Evolutionary conservation across 2,329 filamentous ascomycete species (phyloP), one percentile per base, ranked within the genome.

Genomic region (Fusarium sp.): DNA sequence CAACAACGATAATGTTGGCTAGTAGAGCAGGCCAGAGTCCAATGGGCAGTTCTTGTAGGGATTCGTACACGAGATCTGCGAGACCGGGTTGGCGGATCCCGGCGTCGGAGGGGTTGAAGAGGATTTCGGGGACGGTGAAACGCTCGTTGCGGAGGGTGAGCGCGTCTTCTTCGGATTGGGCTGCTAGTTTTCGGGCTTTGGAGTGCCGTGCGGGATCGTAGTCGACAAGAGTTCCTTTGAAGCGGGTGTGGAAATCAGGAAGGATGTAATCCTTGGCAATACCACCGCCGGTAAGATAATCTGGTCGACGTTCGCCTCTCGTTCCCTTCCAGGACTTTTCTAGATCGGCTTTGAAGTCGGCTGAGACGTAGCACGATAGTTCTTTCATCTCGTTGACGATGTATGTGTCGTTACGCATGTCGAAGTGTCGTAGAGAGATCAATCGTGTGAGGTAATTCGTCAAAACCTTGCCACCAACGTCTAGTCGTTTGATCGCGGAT

Each of bases 351-450:
- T 87, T 85, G 81, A 98, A 98, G 79, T 97, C 90, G 2, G 89
- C 84, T 6, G 93, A 93, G 17, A 98, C 91, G 77, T 93, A 98
- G 80, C 94, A 97, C 2, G 93, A 91, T 9, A 92, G 88, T 81
- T 99, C 96, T 80, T 99, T 99, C 82, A 98, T 95, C 81, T 98
- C 94, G 78, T 98, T 98, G 80, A 98, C 94, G 57, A 98, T 92
- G 81, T 97, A 92, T 2, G 93, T 92, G 78, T 99, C 96, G 81
- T 97, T 95, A 71, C 96, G 91, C 90, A 99, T 95, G 81, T 98
- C 96, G 82, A 97, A 98, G 79, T 98, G 95, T 12, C 96, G 92
- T 20, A 97, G 88, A 3, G 95, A 98, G 24, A 98, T 90, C 22
- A 97, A 88, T 64, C 96, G 93, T 54, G 96, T 96, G 39, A 99